phyloP scores from a whole-genome alignment of 2,329 filamentous ascomycete genomes.

The Ophiostoma piceae region DNA sequence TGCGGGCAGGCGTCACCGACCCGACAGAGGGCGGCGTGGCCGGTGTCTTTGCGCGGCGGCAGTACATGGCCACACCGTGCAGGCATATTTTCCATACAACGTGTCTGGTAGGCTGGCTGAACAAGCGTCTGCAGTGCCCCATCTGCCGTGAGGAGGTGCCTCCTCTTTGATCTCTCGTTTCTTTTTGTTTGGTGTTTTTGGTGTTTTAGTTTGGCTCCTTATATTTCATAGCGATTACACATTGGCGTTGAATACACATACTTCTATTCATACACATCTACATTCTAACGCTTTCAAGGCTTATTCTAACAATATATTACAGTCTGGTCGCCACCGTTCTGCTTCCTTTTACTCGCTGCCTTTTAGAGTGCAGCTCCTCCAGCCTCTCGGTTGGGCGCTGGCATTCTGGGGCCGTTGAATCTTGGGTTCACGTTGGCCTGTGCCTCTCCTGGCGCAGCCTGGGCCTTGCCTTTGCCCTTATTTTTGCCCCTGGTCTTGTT shows the following conservation, averaged over 20 bases:
- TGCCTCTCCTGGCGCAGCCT: neutral
- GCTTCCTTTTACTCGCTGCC: neutral
- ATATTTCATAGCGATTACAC: neutral
- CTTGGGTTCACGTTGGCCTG: neutral
- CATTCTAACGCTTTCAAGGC: neutral
- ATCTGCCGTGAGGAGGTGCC: conserved; percentile 89
- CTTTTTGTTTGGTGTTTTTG: neutral
- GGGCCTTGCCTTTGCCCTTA: too few species aligned
- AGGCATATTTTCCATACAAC: conserved; percentile 89
- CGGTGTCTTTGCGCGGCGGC: conserved; percentile 69
- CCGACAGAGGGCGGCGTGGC: conserved; percentile 48
- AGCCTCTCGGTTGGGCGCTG: neutral
- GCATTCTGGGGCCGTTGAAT: neutral
- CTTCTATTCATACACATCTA: neutral
- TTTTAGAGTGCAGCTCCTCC: neutral
- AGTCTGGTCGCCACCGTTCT: too few species aligned
- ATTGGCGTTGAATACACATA: neutral
- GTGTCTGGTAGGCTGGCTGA: conserved; percentile 95
- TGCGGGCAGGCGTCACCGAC: conserved; percentile 55
- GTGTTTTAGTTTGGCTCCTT: neutral
- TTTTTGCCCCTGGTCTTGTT: neutral
- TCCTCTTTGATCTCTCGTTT: conserved; percentile 52
- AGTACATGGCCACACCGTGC: conserved; percentile 97
- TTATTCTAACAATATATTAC: neutral
- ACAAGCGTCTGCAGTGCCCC: conserved; percentile 85